Evolutionary conservation across 2,329 filamentous ascomycete species (phyloP).

Genomic region (Neocatenulostroma microsporum): DNA sequence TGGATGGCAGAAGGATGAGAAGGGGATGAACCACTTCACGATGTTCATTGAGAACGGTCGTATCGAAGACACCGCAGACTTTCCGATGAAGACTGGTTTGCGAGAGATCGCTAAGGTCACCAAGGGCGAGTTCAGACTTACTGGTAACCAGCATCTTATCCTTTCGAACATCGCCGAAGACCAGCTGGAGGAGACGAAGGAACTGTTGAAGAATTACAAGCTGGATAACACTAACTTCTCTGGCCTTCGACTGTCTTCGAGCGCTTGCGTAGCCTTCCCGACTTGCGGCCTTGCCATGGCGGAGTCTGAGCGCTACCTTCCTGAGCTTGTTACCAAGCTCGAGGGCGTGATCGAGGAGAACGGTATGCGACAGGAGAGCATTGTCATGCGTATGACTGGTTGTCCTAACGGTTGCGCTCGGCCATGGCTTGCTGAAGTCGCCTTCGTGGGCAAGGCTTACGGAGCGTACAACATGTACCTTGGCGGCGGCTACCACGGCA

Average conservation of each 20-base stretch:
- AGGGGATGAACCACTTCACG: conserved; percentile 89
- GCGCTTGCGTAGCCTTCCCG: conserved; percentile 95
- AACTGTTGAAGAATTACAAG: conserved; percentile 87
- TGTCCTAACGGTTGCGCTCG: conserved; percentile 96
- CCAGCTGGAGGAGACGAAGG: conserved; percentile 69
- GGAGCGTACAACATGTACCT: conserved; percentile 99
- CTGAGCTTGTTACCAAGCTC: conserved; percentile 83
- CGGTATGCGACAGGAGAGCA: conserved; percentile 82
- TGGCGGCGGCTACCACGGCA: conserved; percentile 93
- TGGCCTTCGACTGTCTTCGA: conserved; percentile 79
- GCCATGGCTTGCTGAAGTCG: conserved; percentile 93
- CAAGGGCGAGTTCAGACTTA: conserved; percentile 96
- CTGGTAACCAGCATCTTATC: conserved; percentile 95
- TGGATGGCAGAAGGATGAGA: conserved; percentile 93
- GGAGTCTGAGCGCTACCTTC: conserved; percentile 92
- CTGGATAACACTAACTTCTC: conserved; percentile 94
- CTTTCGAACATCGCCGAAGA: conserved; percentile 78
- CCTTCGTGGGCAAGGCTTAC: conserved; percentile 94
- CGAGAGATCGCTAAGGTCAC: conserved; percentile 83
- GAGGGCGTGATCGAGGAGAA: conserved; percentile 82
- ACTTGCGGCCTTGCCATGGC: conserved; percentile 98
- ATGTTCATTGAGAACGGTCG: conserved; percentile 99
- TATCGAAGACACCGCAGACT: conserved; percentile 92
- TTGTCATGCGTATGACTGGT: conserved; percentile 99
- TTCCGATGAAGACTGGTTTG: conserved; percentile 95